Evolutionary conservation across 2,329 filamentous ascomycete genomes (phyloP), one percentile per base, ranked within the genome.

Genomic region (Ceratocystis cubensis): DNA sequence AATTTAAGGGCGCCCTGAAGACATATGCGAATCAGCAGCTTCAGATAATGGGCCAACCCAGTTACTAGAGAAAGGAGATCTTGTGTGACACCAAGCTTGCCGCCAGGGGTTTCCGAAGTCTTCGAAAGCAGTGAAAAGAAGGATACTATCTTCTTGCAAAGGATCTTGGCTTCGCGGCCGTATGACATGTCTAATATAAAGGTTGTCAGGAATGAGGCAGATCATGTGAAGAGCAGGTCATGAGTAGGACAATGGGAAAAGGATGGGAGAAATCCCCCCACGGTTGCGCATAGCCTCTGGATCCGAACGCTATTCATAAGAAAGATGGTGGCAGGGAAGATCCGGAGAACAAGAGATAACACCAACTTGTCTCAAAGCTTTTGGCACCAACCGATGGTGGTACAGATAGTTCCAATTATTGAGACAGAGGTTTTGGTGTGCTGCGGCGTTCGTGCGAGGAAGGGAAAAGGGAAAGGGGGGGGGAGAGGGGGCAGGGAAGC

Each of bases 91-190:
- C 94, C 94, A 53, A 97, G 84, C 74, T 96, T 94, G 67, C 90
- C 84, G 46, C 89, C 86, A n/a, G 88, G 89, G 7, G 87, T 90
- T 73, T 96, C 92, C 74, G 97, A 93, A 1, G 92, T 94, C 75
- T 96, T 96, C 5, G 93, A 96, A 7, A 99, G 81, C 20, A 99
- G 80, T 13, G 91, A 91, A 75, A 99, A 99, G 79, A 99, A 99
- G 30, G 93, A 90, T 5, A 99, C 94, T 65, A 99, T 96, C 76
- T 99, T 99, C 77, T 99, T 99, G 80, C 94, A 99, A n/a, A 99
- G 84, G 63, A 99, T 81, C 76, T 99, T 99, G n/a, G 94, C 89
- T 78, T 99, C 94, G 72, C 94, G 86, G 20, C 89, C 88, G 74
- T 97, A 99, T 8, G 91, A 90, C 69, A 99, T 82, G 69, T 89